These are phyloP conservation scores for Nevesoporus exiguus DNA, from an alignment of 768 basidiomycete species.

Conservation along the genomic window DNA sequence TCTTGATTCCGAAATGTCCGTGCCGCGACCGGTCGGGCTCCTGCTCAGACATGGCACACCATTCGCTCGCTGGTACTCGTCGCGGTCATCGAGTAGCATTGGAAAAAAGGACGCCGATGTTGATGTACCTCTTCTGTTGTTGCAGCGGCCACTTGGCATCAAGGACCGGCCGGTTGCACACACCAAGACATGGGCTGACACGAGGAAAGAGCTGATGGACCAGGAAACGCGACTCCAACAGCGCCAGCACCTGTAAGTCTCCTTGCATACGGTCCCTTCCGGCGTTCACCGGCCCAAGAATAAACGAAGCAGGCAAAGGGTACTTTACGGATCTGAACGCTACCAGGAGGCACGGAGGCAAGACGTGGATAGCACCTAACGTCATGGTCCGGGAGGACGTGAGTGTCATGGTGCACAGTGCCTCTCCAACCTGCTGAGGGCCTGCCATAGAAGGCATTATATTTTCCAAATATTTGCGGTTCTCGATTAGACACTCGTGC, in stretches of 20 bases:
- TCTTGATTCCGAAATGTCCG: constrained; percentile 23
- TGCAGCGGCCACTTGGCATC: constrained; percentile 76
- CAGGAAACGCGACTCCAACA: constrained; percentile 67
- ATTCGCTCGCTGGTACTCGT: constrained; percentile 17
- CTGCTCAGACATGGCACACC: constrained; percentile 9
- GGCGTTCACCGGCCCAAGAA: constrained; percentile 33
- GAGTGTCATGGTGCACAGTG: constrained; percentile 30
- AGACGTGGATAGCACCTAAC: constrained; percentile 90
- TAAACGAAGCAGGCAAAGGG: constrained; percentile 67
- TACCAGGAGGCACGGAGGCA: constrained; percentile 80
- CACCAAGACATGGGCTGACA: constrained; percentile 55
- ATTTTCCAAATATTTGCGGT: constrained; percentile 85
- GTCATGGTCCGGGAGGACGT: constrained; percentile 90
- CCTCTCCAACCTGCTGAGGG: neutral
- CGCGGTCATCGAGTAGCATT: constrained; percentile 7
- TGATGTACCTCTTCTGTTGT: constrained; percentile 30
- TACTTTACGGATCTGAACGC: constrained; percentile 88
- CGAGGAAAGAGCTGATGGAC: constrained; percentile 66
- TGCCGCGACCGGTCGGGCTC: constrained; percentile 8
- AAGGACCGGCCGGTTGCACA: constrained; percentile 60
- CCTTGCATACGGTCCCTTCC: neutral
- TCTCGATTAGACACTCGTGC: constrained; percentile 55
- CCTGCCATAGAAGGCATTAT: constrained; percentile 72
- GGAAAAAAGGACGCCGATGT: neutral
- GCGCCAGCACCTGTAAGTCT: constrained; percentile 53